These are phyloP conservation scores for Zoysia japonica DNA, from an alignment of 176 grass and related monocot genomes.

Conservation along the genomic window DNA sequence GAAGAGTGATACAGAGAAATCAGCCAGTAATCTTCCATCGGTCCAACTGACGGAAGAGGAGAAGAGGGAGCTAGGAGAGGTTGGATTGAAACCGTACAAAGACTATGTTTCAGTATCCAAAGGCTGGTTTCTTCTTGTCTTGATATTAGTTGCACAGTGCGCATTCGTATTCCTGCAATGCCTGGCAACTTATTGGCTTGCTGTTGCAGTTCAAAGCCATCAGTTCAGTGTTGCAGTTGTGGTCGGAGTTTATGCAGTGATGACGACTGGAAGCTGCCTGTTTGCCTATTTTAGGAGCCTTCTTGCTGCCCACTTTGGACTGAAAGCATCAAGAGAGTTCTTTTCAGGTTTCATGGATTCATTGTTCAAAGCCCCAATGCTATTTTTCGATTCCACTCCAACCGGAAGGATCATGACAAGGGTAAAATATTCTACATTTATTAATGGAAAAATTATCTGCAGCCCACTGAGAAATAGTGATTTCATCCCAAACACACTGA, in stretches of 20 bases:
- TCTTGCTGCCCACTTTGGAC: constrained; percentile 65
- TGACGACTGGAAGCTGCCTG: constrained; percentile 64
- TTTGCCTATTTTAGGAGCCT: constrained; percentile 79
- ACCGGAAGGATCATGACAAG: constrained; percentile 71
- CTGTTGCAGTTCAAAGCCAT: constrained; percentile 49
- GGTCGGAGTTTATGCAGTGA: constrained; percentile 62
- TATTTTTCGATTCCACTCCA: constrained; percentile 89
- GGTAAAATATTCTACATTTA: constrained; percentile 33
- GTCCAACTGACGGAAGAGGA: constrained; percentile 74
- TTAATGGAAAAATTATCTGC: too few species aligned
- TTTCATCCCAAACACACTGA: too few species aligned
- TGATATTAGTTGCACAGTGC: constrained; percentile 52
- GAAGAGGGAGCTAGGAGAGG: constrained; percentile 59
- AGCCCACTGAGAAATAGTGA: too few species aligned
- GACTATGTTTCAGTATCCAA: constrained; percentile 64
- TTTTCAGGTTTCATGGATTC: constrained; percentile 86
- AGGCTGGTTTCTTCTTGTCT: constrained; percentile 45
- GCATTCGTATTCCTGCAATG: constrained; percentile 63
- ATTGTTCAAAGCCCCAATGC: constrained; percentile 81
- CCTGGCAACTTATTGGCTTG: constrained; percentile 76
- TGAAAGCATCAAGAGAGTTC: constrained; percentile 85
- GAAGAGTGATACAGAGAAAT: constrained; percentile 46
- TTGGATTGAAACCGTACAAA: constrained; percentile 65
- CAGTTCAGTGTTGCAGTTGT: constrained; percentile 39
- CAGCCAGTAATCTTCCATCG: neutral